Percentiles rank a stretch among this genome's conserved stretches.
Conservation (phyloP, 1,139 yeast genomes). For the Hanseniaspora sp. region DNA sequence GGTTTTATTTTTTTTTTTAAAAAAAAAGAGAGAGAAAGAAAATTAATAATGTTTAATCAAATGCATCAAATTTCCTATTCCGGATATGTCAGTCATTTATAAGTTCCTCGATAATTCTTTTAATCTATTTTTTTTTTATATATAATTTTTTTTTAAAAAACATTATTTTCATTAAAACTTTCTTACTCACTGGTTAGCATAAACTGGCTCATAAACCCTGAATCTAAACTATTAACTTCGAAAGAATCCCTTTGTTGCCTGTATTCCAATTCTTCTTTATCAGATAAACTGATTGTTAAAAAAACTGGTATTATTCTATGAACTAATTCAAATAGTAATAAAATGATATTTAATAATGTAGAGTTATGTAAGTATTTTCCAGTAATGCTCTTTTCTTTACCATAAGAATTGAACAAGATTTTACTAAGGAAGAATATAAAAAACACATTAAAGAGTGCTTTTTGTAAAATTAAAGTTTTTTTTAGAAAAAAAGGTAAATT, state of each 20-base stretch:
- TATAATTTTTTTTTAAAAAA: not conserved
- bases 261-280: not conserved
- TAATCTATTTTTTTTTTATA: not conserved
- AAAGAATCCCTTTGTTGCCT: not conserved
- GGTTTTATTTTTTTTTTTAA: no score
- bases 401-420: no score
- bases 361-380: not conserved
- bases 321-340: not conserved
- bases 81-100: slow-evolving; percentile 4
- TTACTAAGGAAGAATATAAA: no score
- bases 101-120: not conserved
- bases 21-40: no score
- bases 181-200: no score
- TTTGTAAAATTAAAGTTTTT: no score
- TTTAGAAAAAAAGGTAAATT: no score
- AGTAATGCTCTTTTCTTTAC: no score
- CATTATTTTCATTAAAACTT: not conserved
- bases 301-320: not conserved
- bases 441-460: no score
- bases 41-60: not conserved
- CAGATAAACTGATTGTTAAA: not conserved
- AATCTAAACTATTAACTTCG: no score
- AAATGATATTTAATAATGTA: not conserved
- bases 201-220: no score
- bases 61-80: not conserved